A percentile compares a stretch with the other conserved stretches of the same genome.
Evolutionary conservation across 345 rosid genomes (phyloP).

Genomic region (Hirschfeldia incana): DNA sequence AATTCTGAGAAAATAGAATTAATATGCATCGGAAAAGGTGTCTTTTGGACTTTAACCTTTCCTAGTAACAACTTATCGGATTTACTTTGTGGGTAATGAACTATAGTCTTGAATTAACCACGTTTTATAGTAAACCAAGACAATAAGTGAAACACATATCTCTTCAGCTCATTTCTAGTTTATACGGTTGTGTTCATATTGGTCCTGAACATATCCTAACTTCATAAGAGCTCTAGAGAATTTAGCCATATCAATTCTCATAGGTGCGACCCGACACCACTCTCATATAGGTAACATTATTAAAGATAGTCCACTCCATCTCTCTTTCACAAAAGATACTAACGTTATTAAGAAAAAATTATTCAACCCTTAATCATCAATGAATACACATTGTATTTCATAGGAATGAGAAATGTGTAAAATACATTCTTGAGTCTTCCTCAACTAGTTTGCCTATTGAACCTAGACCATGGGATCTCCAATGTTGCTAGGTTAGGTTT

Average conservation of each 20-base stretch:
- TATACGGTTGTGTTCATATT: not conserved
- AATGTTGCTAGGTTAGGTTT: slow-evolving; percentile 18
- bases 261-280: not conserved
- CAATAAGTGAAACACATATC: not conserved
- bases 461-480: slow-evolving; percentile 17
- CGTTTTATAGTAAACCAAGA: not conserved
- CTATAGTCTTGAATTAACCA: slow-evolving; percentile 4
- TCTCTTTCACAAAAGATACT: not conserved
- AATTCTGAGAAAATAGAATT: no score
- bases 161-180: not conserved
- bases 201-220: not conserved
- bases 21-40: no score
- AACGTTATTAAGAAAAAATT: not conserved
- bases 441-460: not conserved
- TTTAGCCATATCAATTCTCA: not conserved
- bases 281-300: slow-evolving; percentile 1
- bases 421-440: no score
- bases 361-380: not conserved
- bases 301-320: not conserved
- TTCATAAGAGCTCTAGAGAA: slow-evolving; percentile 7
- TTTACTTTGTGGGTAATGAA: slow-evolving; percentile 1
- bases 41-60: not conserved
- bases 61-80: not conserved
- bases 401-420: no score
- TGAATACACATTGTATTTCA: no score